Evolutionary conservation across 2,329 filamentous ascomycete genomes (phyloP), one percentile per base, ranked within the genome.

Genomic region (Fusarium veterinarium): DNA sequence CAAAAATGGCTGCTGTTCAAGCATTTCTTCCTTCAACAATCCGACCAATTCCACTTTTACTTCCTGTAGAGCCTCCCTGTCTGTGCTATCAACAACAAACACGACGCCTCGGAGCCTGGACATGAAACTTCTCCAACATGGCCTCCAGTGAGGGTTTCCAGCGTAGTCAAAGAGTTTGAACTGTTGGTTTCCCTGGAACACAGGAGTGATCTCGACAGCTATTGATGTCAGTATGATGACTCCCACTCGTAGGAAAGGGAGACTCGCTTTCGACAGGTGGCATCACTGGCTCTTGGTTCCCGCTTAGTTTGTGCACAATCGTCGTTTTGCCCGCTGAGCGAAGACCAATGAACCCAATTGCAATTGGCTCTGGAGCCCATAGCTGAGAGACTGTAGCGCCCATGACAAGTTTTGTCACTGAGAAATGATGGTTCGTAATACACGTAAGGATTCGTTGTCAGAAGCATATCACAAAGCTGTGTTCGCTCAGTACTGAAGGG

Each of bases 81-180:
- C 56, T 1, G 52, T 8, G 7, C 51, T 58, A n/a, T 72, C 69
- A 0, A 72, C 35, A 0, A 70, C 46, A 23, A 66, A 70, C 0
- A 61, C 31, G 4, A 72, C 37, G 1, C 55, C 51, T 3, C 35
- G 13, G 3, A n/a, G 8, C 3, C 31, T 20, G 1, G 38, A 37
- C 3, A 57, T 35, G 7, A 73, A 45, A 8, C 40, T 59, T 20
- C 52, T 44, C 65, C 69, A 73, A 23, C 38, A 12, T 7, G 55
- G 12, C 28, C 55, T 66, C 14, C 48, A 16, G 20, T 28, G 49
- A 0, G 23, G 31, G 1, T 69, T 42, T 10, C 51, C 56, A 1
- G 42, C 19, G 28, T 61, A 70, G 8, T 73, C 69, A 1, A 58
- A 55, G 5, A 73, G 6, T 8, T 46, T 12, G 40, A 57, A 63